A percentile compares a stretch with the other conserved stretches of the same genome.
These are phyloP conservation scores for Cryptococcus sp. DNA, from an alignment of 1,284 basidiomycete species.

Conservation along the genomic window DNA sequence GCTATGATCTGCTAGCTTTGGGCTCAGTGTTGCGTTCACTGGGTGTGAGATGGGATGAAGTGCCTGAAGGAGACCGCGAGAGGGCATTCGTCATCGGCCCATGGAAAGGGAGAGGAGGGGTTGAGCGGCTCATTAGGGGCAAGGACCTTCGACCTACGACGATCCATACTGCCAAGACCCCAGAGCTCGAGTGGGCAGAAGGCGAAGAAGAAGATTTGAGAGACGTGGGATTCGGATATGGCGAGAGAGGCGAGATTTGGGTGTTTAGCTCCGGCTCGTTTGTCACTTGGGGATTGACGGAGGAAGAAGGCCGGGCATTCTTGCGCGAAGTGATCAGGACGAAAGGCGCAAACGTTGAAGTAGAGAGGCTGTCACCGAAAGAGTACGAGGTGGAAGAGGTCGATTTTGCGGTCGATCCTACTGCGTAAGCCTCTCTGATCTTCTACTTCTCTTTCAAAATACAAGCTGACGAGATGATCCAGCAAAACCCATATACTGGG, in stretches of 20 bases:
- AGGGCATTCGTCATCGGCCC: conserved; percentile 50
- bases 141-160: conserved; percentile 33
- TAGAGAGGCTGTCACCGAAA: conserved; percentile 59
- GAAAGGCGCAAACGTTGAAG: conserved; percentile 60
- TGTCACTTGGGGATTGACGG: conserved; percentile 84
- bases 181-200: conserved; percentile 49
- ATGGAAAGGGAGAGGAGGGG: conserved; percentile 50
- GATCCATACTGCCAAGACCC: conserved; percentile 7
- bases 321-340: conserved; percentile 63
- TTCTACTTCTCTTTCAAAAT: background rate
- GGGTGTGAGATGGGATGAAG: conserved; percentile 50
- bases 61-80: conserved; percentile 49
- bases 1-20: conserved; percentile 48
- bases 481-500: conserved; percentile 82
- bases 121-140: conserved; percentile 40
- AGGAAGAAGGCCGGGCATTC: conserved; percentile 72
- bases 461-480: conserved; percentile 2
- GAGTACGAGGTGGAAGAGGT: conserved; percentile 83
- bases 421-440: conserved; percentile 62
- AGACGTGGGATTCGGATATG: conserved; percentile 54
- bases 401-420: conserved; percentile 84
- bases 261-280: conserved; percentile 81
- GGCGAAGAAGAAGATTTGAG: conserved; percentile 54
- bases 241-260: conserved; percentile 78
- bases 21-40: conserved; percentile 34